Percentiles rank a stretch among this genome's conserved stretches.
These are phyloP conservation scores for Striga asiatica DNA, from an alignment of 257 asterid species.

Conservation along the genomic window DNA sequence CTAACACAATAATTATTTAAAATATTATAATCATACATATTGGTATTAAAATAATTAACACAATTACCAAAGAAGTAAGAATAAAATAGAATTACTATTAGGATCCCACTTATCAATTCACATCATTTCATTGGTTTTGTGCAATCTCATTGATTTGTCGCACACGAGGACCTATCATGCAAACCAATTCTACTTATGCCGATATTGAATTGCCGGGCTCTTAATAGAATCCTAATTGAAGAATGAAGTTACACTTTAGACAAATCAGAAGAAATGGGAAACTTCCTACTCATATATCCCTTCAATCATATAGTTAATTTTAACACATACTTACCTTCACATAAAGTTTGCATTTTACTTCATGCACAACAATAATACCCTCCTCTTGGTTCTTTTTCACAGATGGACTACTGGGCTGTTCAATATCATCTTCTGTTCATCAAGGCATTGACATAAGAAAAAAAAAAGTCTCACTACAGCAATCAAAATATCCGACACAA, in stretches of 20 bases:
- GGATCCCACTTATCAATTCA: neutral
- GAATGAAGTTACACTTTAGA: neutral
- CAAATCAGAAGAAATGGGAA: neutral
- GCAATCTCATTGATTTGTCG: neutral
- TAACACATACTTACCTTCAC: constrained; percentile 57
- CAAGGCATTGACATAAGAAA: constrained; percentile 19
- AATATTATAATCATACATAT: neutral
- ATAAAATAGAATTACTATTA: neutral
- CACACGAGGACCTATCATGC: neutral
- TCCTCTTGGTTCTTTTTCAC: constrained; percentile 73
- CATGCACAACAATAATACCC: constrained; percentile 66
- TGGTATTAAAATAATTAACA: neutral
- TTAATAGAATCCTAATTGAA: neutral
- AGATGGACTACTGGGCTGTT: constrained; percentile 94
- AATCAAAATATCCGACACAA: constrained; percentile 5
- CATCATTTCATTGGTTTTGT: neutral
- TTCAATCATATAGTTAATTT: neutral
- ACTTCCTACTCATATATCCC: neutral
- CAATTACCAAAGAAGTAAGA: neutral
- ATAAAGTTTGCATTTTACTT: constrained; percentile 90
- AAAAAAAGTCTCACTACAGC: constrained; percentile 12
- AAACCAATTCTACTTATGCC: neutral
- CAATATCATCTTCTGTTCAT: constrained; percentile 59
- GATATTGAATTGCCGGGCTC: neutral
- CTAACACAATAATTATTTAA: neutral